phyloP scores from a whole-genome alignment of 2,329 filamentous ascomycete species.

The Kalmusia sp. region DNA sequence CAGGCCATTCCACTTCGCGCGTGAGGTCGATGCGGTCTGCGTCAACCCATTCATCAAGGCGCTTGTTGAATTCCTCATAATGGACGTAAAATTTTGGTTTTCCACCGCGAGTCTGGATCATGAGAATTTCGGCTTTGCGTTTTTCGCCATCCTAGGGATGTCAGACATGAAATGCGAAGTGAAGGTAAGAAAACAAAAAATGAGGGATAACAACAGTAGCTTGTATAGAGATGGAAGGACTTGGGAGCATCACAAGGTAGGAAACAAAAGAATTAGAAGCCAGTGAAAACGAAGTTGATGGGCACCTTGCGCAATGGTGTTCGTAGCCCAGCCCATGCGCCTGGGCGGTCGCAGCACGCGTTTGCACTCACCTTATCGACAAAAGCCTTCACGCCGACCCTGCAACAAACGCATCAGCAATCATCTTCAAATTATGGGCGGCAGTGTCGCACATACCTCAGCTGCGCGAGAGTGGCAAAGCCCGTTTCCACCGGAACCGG shows the following conservation, averaged over 20 bases:
- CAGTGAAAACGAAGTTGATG: neutral
- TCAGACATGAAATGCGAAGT: conserved; percentile 18
- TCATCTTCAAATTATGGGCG: conserved; percentile 33
- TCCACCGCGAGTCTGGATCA: conserved; percentile 88
- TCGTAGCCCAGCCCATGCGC: conserved; percentile 15
- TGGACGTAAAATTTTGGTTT: conserved; percentile 93
- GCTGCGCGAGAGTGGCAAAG: conserved; percentile 82
- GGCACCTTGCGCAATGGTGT: conserved; percentile 15
- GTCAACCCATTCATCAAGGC: conserved; percentile 86
- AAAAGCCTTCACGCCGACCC: conserved; percentile 71
- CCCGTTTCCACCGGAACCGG: conserved; percentile 74
- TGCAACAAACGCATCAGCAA: conserved; percentile 47
- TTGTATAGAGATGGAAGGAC: too few species aligned
- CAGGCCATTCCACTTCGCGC: conserved; percentile 95
- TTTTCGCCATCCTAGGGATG: conserved; percentile 74
- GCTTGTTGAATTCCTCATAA: conserved; percentile 98
- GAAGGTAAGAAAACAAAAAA: neutral
- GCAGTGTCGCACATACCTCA: conserved; percentile 66
- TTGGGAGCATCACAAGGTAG: too few species aligned
- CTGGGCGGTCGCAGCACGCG: conserved; percentile 2
- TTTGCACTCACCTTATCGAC: conserved; percentile 69
- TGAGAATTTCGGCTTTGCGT: conserved; percentile 94
- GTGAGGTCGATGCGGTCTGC: conserved; percentile 82
- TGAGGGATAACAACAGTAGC: neutral
- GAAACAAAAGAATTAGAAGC: neutral